These are phyloP conservation scores for Astragalus membranaceus DNA, from an alignment of 306 rosid species.

Conservation along the genomic window DNA sequence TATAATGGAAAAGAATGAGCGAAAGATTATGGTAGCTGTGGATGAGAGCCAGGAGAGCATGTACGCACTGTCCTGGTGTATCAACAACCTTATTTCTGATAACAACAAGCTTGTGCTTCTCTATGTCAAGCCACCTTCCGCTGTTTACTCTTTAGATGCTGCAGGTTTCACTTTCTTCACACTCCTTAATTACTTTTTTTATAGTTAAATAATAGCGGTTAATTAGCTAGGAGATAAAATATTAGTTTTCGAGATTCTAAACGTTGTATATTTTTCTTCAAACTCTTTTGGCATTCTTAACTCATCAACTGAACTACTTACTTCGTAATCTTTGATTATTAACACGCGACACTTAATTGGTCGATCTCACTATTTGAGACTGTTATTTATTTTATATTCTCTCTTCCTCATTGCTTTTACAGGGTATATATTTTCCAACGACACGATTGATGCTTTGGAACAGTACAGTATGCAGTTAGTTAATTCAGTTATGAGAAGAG, in stretches of 20 bases:
- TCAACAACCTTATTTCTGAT: constrained; percentile 41
- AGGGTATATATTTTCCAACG: constrained; percentile 59
- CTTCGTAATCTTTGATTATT: not conserved
- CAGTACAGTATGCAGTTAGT: constrained; percentile 44
- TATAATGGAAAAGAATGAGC: constrained; percentile 28
- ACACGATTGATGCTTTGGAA: constrained; percentile 42
- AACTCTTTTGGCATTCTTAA: too few species aligned
- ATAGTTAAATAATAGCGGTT: too few species aligned
- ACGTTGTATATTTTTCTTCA: too few species aligned
- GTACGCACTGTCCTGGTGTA: constrained; percentile 77
- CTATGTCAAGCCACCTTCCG: constrained; percentile 68
- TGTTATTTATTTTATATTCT: too few species aligned
- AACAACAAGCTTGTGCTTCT: constrained; percentile 49
- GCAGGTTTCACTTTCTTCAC: constrained; percentile 42
- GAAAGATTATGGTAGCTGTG: constrained; percentile 64
- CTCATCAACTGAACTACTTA: too few species aligned
- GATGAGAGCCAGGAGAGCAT: constrained; percentile 88
- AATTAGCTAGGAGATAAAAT: too few species aligned
- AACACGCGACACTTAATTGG: not conserved
- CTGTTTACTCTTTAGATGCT: constrained; percentile 51
- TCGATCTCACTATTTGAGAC: too few species aligned
- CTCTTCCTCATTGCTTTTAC: not conserved
- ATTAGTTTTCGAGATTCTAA: too few species aligned
- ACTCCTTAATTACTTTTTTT: not conserved
- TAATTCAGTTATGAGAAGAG: constrained; percentile 66